These are phyloP conservation scores for Orbilia oligospora DNA, from an alignment of 2,329 filamentous ascomycete genomes.

Conservation along the genomic window DNA sequence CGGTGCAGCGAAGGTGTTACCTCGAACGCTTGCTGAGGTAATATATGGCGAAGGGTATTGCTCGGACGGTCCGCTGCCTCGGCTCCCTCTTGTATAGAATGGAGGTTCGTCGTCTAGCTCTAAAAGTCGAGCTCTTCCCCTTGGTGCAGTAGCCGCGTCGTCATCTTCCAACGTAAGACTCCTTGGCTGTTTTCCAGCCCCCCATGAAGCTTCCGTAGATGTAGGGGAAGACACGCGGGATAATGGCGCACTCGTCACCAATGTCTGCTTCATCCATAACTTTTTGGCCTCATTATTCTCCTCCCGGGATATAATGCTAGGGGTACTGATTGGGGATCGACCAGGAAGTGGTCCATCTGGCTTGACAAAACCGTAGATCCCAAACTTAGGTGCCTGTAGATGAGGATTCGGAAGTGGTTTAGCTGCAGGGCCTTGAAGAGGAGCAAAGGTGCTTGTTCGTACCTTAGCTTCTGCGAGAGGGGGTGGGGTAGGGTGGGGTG, in stretches of 20 bases:
- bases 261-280: slow-evolving; percentile 56
- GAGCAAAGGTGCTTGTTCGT: slow-evolving; percentile 50
- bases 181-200: slow-evolving; percentile 33
- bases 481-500: slow-evolving; percentile 44
- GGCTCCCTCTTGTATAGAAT: slow-evolving; percentile 46
- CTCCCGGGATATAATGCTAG: slow-evolving; percentile 51
- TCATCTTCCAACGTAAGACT: slow-evolving; percentile 48
- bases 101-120: slow-evolving; percentile 53
- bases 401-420: slow-evolving; percentile 59
- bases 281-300: slow-evolving; percentile 55
- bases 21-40: slow-evolving; percentile 34
- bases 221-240: slow-evolving; percentile 53
- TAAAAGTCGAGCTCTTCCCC: slow-evolving; percentile 33
- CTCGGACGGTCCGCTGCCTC: slow-evolving; percentile 24
- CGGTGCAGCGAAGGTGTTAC: slow-evolving; percentile 41
- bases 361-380: slow-evolving; percentile 57
- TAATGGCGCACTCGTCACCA: slow-evolving; percentile 53
- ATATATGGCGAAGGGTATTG: slow-evolving; percentile 57
- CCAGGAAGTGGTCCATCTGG: slow-evolving; percentile 38
- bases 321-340: slow-evolving; percentile 55
- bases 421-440: slow-evolving; percentile 54
- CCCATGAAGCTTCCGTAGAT: slow-evolving; percentile 50
- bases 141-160: slow-evolving; percentile 36
- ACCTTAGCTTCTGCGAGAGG: slow-evolving; percentile 57
- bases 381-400: slow-evolving; percentile 55